Base-by-base conservation (phyloP, 805 yeast species). In the Alloascoidea hylecoeti region DNA sequence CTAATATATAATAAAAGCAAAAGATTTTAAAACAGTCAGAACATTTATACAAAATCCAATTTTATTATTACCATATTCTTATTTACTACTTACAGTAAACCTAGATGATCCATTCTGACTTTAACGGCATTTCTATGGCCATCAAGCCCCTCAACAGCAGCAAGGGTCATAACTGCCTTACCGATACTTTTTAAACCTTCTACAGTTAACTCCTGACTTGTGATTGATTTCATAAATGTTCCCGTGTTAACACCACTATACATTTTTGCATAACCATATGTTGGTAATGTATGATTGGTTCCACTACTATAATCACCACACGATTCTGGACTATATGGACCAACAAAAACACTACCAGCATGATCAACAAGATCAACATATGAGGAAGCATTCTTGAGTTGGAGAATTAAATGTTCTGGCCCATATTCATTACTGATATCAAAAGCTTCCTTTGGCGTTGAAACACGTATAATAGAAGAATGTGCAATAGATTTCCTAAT, bases 281-380 rank as follows among this genome's bases (percentile, higher is more conserved):
- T 92, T 42, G 99, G 99, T 50, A 92, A 70, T 0, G 99, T 92
- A 63, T 92, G 99, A 68, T 92, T 92, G 3, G 99, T 92, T 56
- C 99, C 99, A 43, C 88, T 74, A 0, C 96, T 88, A 63, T 92
- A 92, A 63, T 92, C 99, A 53, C 99, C 99, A 58, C 96, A 88
- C 2, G 95, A 81, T 58, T 92, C 99, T 37, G 99, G 98, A 2
- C 96, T 82, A 57, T 81, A 82, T 3, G 89, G 80, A 35, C 99
- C 99, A 40, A 92, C 96, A 52, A 92, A 92, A 16, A 92, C 92
- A 19, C 94, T 80, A 32, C 99, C 98, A 4, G 99, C 99, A 55
- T 92, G 78, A 45, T 82, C 79, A 27, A 92, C 88, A 46, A 69
- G 61, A 18, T 71, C 66, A 33, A 92, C 89, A 52, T 70, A 82